phyloP scores from a whole-genome alignment of 371 early-diverging fungal species.

The Entomophthora muscae region DNA sequence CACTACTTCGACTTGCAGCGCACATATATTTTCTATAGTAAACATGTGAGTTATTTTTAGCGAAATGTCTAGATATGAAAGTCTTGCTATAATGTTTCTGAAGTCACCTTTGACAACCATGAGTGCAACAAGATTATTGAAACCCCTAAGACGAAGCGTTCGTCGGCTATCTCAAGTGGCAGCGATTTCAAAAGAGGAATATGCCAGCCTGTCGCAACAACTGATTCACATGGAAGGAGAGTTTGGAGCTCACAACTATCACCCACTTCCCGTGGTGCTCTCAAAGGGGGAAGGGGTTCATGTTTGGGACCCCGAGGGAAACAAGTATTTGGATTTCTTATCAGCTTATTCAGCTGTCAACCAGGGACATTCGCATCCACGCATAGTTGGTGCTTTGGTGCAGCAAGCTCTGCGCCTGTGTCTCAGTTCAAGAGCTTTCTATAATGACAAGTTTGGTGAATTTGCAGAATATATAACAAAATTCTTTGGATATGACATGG shows the following conservation, averaged over 20 bases:
- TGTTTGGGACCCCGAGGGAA: slow-evolving; percentile 94
- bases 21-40: too few species aligned
- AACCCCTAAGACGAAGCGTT: too few species aligned
- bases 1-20: too few species aligned
- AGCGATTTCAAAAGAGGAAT: too few species aligned
- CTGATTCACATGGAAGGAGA: not conserved
- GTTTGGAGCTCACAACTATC: slow-evolving; percentile 35
- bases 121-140: too few species aligned
- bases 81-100: too few species aligned
- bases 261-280: slow-evolving; percentile 91
- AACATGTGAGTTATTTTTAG: too few species aligned
- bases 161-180: too few species aligned
- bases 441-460: slow-evolving; percentile 79
- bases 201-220: not conserved
- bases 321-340: slow-evolving; percentile 87
- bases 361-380: slow-evolving; percentile 94
- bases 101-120: too few species aligned
- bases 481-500: too few species aligned
- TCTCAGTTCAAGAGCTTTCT: slow-evolving; percentile 88
- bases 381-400: slow-evolving; percentile 74
- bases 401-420: slow-evolving; percentile 74
- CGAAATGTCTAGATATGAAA: too few species aligned
- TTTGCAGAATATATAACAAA: slow-evolving; percentile 83
- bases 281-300: slow-evolving; percentile 69
- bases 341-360: slow-evolving; percentile 94